Percentiles rank a stretch among this genome's conserved stretches.
Evolutionary conservation across 2,329 filamentous ascomycete species (phyloP).

Genomic region (Ophiostoma himal-ulmi): DNA sequence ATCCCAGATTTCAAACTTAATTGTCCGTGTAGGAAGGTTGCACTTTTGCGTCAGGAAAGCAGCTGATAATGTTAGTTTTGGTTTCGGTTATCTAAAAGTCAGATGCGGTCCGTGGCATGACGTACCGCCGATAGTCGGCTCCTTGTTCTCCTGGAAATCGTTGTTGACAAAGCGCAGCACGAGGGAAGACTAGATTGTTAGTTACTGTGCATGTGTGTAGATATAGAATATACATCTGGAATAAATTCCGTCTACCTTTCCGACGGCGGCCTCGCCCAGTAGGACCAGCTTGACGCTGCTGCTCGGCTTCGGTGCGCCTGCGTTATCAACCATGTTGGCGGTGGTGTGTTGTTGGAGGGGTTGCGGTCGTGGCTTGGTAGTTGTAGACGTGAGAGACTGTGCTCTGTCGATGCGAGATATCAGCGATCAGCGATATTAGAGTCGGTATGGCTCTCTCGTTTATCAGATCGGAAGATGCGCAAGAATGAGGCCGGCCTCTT

Average conservation of each 20-base stretch:
- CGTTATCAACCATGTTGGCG: conserved; percentile 62
- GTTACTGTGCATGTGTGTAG: not conserved
- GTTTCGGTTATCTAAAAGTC: not conserved
- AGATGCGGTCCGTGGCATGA: conserved; percentile 21
- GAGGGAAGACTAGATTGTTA: conserved; percentile 68
- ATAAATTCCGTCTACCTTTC: conserved; percentile 63
- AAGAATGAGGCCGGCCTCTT: conserved; percentile 18
- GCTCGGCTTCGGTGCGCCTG: conserved; percentile 73
- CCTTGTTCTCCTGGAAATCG: conserved; percentile 99
- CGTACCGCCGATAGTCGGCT: conserved; percentile 95
- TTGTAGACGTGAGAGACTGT: not conserved
- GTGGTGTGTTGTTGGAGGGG: not conserved
- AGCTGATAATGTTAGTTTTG: conserved; percentile 47
- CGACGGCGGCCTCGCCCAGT: conserved; percentile 93
- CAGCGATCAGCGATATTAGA: not conserved
- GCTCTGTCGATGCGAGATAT: not conserved
- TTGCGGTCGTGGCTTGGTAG: not conserved
- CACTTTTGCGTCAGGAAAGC: conserved; percentile 99
- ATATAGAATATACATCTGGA: too few relatives aligned
- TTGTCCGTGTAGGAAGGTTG: conserved; percentile 85
- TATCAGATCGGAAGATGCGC: not conserved
- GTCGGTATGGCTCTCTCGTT: not conserved
- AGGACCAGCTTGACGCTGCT: conserved; percentile 99
- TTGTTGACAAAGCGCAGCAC: conserved; percentile 99
- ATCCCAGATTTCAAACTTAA: conserved; percentile 97